phyloP scores from a whole-genome alignment of 805 yeast species.

The Ogataea trehalophila region DNA sequence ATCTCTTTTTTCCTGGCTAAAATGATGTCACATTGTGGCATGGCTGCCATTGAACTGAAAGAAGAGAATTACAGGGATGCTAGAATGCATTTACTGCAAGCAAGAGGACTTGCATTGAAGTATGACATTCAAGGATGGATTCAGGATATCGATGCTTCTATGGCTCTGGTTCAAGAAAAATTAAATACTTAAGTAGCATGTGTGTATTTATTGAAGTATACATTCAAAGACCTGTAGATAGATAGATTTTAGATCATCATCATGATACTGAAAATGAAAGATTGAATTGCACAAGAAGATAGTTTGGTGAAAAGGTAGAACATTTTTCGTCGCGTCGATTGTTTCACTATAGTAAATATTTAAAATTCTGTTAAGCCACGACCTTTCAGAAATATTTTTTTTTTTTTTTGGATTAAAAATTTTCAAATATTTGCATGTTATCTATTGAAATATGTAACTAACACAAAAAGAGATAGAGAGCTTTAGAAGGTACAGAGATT shows the following conservation, averaged over 20 bases:
- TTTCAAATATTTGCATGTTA: too few relatives aligned
- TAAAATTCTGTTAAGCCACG: too few relatives aligned
- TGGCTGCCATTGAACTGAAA: conserved; percentile 12
- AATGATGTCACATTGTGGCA: conserved; percentile 15
- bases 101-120: conserved; percentile 14
- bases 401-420: too few relatives aligned
- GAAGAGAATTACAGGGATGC: conserved; percentile 9
- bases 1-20: conserved; percentile 13
- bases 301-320: too few relatives aligned
- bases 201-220: background rate
- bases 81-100: conserved; percentile 11
- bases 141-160: conserved; percentile 9
- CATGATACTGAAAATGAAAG: background rate
- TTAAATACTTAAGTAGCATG: background rate
- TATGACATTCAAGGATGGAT: conserved; percentile 15
- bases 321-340: too few relatives aligned
- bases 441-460: too few relatives aligned
- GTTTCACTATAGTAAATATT: too few relatives aligned
- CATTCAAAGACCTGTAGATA: background rate
- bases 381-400: too few relatives aligned
- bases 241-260: background rate
- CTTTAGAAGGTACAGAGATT: background rate
- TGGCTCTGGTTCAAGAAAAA: background rate
- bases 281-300: background rate
- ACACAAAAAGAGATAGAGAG: background rate